Conservation (phyloP, 352 stramenopile genomes). For the Pythium rishiriense region DNA sequence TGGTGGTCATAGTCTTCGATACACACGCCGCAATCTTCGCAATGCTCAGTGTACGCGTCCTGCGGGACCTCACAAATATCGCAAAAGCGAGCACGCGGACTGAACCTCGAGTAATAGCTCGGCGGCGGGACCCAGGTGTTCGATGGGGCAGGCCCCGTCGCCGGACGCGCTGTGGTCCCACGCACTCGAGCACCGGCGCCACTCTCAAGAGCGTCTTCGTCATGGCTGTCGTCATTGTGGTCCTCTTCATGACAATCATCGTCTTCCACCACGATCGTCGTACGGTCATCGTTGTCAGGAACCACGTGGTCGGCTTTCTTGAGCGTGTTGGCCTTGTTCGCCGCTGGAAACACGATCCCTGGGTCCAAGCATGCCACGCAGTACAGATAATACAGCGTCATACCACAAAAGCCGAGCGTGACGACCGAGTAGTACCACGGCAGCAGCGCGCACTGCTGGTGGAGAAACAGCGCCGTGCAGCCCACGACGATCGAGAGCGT, state of each 20-base stretch:
- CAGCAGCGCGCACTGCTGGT: conserved; percentile 49
- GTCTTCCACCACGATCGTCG: conserved; percentile 8
- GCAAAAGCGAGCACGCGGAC: conserved; percentile 46
- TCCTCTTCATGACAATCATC: too few species aligned
- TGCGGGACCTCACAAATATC: conserved; percentile 73
- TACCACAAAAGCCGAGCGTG: conserved; percentile 51
- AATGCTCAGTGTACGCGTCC: conserved; percentile 79
- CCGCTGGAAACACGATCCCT: conserved; percentile 51
- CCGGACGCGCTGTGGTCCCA: neutral
- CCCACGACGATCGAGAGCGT: conserved; percentile 64
- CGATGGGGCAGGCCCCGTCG: too few species aligned
- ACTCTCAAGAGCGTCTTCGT: neutral
- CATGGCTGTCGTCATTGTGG: neutral
- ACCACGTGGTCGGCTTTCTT: conserved; percentile 13
- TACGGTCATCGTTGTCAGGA: neutral
- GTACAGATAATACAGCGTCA: conserved; percentile 74
- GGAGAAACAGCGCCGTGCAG: conserved; percentile 60
- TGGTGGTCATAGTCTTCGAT: conserved; percentile 90
- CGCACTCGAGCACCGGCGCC: neutral
- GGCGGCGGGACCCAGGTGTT: neutral
- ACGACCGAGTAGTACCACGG: conserved; percentile 59
- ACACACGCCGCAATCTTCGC: conserved; percentile 93
- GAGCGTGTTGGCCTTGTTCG: neutral
- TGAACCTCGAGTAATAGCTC: conserved; percentile 31
- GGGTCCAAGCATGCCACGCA: conserved; percentile 74